Base-by-base conservation (phyloP, 257 asterid genomes). In the Voacanga thouarsii region DNA sequence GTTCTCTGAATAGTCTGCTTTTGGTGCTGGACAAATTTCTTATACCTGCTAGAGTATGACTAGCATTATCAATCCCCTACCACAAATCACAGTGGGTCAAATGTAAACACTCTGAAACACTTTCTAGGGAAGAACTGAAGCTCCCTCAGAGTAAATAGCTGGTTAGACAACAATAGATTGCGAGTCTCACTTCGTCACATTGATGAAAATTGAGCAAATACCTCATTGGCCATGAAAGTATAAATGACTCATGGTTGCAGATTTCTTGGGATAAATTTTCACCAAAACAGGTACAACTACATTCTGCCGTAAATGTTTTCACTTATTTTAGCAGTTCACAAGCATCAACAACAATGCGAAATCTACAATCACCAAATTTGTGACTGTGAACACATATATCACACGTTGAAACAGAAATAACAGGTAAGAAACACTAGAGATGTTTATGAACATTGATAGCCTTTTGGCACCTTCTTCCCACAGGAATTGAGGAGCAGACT, bases 381-480 rank as follows among this genome's bases (percentile, higher is more conserved):
- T 39, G 61, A 55, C 61, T 6, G 5, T 18, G 4, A 55, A 55
- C 16, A 21, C 24, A 55, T 6, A 55, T 7, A 55, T 55, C 24
- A 55, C 61, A 19, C 3, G 14, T 19, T 55, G 24, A 1, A 66
- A 26, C 28, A 67, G 6, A 67, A 19, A 67, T 28, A 26, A 5
- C 43, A 61, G 1, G 69, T 43, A 11, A 11, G 19, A 7, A 30
- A 33, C 10, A 64, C 23, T 28, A 6, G 3, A 64, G 23, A 65
- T 33, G 23, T 61, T 75, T 57, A 80, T 21, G 80, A 67, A 79
- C 98, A 94, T 50, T 74, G 81, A 78, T 92, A 94, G 63, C 94
- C 97, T 72, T 88, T 28, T 1, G 98, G 97, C 71, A 89, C 87
- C 78, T 91, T 88, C 88, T 94, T 94, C 75, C 94, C 98, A 75